A percentile compares a stretch with the other conserved stretches of the same genome.
Evolutionary conservation across 768 basidiomycete genomes (phyloP).

Genomic region (Leccinum disarticulatum): DNA sequence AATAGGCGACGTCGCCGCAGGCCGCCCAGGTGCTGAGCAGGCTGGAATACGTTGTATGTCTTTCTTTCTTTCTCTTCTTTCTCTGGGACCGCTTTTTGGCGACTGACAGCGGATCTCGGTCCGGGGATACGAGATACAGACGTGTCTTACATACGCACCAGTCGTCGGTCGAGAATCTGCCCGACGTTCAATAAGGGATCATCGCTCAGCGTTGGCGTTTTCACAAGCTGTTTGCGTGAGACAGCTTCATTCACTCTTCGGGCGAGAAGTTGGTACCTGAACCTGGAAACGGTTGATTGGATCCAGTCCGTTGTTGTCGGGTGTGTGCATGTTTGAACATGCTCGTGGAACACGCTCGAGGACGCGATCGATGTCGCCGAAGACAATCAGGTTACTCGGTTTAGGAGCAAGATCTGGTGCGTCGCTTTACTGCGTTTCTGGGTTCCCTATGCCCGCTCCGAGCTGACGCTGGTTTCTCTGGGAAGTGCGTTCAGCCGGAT

Average conservation of each 20-base stretch:
- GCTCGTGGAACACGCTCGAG: slow-evolving; percentile 26
- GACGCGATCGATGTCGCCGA: slow-evolving; percentile 34
- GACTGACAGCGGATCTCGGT: too few species aligned
- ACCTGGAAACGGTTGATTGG: slow-evolving; percentile 31
- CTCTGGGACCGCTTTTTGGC: slow-evolving; percentile 28
- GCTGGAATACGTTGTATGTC: slow-evolving; percentile 23
- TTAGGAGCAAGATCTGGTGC: slow-evolving; percentile 40
- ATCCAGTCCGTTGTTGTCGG: slow-evolving; percentile 22
- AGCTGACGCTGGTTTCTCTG: background rate
- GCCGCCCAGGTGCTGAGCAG: slow-evolving; percentile 2
- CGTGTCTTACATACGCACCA: slow-evolving; percentile 23
- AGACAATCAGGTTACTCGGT: slow-evolving; percentile 26
- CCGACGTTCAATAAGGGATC: slow-evolving; percentile 32
- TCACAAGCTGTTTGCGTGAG: slow-evolving; percentile 14
- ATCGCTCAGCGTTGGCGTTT: too few species aligned
- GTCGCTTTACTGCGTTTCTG: too few species aligned
- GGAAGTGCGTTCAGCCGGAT: slow-evolving; percentile 36
- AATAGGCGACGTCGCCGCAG: too few species aligned
- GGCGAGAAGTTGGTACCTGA: slow-evolving; percentile 35
- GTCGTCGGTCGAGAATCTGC: slow-evolving; percentile 34
- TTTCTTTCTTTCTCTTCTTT: background rate
- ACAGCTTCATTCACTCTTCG: slow-evolving; percentile 30
- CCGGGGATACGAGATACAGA: too few species aligned
- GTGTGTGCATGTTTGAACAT: slow-evolving; percentile 22
- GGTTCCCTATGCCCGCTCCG: background rate